Percentiles rank a stretch among this genome's conserved stretches.
phyloP scores from a whole-genome alignment of 352 stramenopile genomes.

The Blastocystis sp. region DNA sequence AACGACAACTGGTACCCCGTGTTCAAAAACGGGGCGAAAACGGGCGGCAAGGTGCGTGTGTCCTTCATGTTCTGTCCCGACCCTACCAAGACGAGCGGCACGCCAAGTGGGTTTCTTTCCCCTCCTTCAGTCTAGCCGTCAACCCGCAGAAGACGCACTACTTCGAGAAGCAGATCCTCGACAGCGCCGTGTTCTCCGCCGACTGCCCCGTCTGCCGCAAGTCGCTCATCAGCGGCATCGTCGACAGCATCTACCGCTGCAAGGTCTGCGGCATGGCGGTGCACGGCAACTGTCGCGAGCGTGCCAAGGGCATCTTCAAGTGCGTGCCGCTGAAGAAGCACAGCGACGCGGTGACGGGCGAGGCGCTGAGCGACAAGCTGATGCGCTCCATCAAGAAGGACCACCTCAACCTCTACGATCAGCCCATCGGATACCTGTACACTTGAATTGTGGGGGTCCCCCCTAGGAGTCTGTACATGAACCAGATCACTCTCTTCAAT shows the following conservation, averaged over 20 bases:
- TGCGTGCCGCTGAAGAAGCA: not conserved
- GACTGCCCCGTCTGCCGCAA: constrained; percentile 42
- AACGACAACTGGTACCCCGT: constrained; percentile 31
- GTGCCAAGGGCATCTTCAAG: constrained; percentile 34
- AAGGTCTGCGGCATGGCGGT: constrained; percentile 39
- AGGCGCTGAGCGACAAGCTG: constrained; percentile 15
- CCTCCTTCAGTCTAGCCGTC: not conserved
- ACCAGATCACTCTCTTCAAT: constrained; percentile 55
- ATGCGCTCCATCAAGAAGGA: constrained; percentile 34
- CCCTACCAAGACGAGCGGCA: not conserved
- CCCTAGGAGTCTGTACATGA: not conserved
- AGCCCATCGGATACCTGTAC: constrained; percentile 19
- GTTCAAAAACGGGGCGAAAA: not conserved
- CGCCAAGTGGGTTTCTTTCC: not conserved
- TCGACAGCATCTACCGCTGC: constrained; percentile 43
- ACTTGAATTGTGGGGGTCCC: not conserved
- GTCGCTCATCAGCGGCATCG: constrained; percentile 27
- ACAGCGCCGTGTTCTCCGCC: not conserved
- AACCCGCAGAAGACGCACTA: constrained; percentile 53
- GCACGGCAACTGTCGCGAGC: constrained; percentile 37
- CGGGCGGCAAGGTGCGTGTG: constrained; percentile 7
- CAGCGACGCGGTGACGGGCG: not conserved
- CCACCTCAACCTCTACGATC: not conserved
- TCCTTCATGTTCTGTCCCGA: constrained; percentile 51
- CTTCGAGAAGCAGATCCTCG: constrained; percentile 41